Evolutionary conservation across 2,329 filamentous ascomycete species (phyloP).

Genomic region (Aspergillus fumigatiaffinis): DNA sequence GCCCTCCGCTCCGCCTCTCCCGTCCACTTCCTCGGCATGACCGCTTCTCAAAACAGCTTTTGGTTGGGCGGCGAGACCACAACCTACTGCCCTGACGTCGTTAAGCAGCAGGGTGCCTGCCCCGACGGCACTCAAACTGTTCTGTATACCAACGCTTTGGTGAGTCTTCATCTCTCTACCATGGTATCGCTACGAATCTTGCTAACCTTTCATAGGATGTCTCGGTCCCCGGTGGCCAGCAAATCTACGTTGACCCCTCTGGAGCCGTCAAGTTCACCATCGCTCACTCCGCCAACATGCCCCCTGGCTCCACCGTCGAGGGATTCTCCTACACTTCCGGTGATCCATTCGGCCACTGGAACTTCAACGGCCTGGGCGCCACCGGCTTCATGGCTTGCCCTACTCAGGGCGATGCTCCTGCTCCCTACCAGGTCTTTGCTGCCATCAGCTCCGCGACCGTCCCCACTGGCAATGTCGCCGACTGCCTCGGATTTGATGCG

Average conservation of each 20-base stretch:
- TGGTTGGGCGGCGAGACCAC: constrained; percentile 45
- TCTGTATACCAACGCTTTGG: constrained; percentile 36
- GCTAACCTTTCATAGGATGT: constrained; percentile 34
- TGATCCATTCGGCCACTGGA: constrained; percentile 23
- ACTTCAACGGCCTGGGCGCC: constrained; percentile 28
- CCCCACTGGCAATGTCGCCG: constrained; percentile 33
- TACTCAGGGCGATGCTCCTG: constrained; percentile 9
- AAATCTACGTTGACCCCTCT: constrained; percentile 52
- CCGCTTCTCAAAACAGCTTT: constrained; percentile 45
- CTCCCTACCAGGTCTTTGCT: constrained; percentile 38
- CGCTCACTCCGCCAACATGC: constrained; percentile 52
- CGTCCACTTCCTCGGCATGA: constrained; percentile 46
- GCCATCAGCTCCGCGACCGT: constrained; percentile 35
- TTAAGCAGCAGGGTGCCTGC: constrained; percentile 32
- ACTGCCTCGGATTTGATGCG: constrained; percentile 38
- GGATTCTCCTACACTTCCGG: constrained; percentile 45
- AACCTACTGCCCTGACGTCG: constrained; percentile 46
- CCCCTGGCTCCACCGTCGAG: constrained; percentile 46
- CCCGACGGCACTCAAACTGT: constrained; percentile 46
- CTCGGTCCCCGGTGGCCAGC: constrained; percentile 59
- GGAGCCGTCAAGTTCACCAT: constrained; percentile 55
- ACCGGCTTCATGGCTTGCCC: constrained; percentile 44
- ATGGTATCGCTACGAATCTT: constrained; percentile 18
- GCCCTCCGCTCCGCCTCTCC: constrained; percentile 43
- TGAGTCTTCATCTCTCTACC: constrained; percentile 17